Percentiles rank a stretch among this genome's conserved stretches.
phyloP scores from a whole-genome alignment of 495 filamentous ascomycete genomes.

The Hyaloscypha finlandica region DNA sequence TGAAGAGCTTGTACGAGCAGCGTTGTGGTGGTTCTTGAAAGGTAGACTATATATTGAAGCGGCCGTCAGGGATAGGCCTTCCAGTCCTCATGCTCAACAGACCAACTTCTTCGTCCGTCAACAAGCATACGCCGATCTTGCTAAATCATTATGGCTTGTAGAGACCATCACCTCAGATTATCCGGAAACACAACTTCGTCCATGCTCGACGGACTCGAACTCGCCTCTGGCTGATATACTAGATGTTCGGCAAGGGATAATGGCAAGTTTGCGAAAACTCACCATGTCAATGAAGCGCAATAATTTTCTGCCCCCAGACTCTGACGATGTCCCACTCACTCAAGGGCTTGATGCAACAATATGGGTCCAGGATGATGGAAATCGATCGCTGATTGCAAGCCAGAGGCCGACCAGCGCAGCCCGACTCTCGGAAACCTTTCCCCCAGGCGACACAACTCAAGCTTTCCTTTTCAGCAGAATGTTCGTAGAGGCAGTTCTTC shows the following conservation, averaged over 20 bases:
- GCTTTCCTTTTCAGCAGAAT: slow-evolving; percentile 76
- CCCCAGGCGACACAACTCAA: slow-evolving; percentile 67
- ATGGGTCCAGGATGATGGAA: slow-evolving; percentile 61
- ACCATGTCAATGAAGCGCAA: slow-evolving; percentile 82
- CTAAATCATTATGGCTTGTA: slow-evolving; percentile 81
- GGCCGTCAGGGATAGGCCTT: slow-evolving; percentile 59
- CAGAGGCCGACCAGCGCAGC: slow-evolving; percentile 33
- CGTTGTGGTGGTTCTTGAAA: slow-evolving; percentile 85
- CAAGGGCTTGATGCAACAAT: slow-evolving; percentile 72
- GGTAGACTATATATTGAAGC: slow-evolving; percentile 73
- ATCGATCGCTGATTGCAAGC: slow-evolving; percentile 26
- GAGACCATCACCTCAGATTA: slow-evolving; percentile 59
- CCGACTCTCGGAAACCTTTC: slow-evolving; percentile 65
- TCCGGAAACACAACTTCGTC: slow-evolving; percentile 41
- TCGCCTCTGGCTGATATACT: slow-evolving; percentile 45
- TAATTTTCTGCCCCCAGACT: slow-evolving; percentile 63
- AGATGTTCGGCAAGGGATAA: slow-evolving; percentile 54
- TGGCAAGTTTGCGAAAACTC: slow-evolving; percentile 68
- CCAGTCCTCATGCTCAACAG: slow-evolving; percentile 43
- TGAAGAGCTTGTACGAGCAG: slow-evolving; percentile 67
- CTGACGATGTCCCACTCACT: slow-evolving; percentile 59
- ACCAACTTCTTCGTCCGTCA: slow-evolving; percentile 48
- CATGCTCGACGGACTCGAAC: slow-evolving; percentile 22
- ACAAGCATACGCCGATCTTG: slow-evolving; percentile 77
- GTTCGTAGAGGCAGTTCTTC: slow-evolving; percentile 67